Evolutionary conservation across 768 basidiomycete genomes (phyloP), one percentile per base, ranked within the genome.

Genomic region (Mycena galericulata): DNA sequence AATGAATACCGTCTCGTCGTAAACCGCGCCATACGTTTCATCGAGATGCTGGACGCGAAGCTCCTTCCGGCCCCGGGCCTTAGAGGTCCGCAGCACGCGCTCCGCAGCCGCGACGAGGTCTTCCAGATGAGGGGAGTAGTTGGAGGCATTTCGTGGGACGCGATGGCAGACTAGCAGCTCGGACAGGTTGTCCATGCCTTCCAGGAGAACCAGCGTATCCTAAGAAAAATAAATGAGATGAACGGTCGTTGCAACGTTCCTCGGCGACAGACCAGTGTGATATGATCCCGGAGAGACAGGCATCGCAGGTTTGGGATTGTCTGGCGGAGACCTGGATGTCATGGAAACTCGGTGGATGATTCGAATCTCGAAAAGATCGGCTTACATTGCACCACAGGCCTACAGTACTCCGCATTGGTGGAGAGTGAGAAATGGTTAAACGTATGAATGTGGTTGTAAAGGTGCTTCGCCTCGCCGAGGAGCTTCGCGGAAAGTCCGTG

Each of bases 151-250:
- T n/a, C n/a, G n/a, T n/a, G 20, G 20, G n/a, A 20, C 2, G 22
- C 17, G 26, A 30, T 24, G 26, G 8, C 55, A 55, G 27, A 65
- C 50, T 7, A 20, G 24, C 8, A 65, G 18, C 3, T 65, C 63
- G 14, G 54, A 56, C 11, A 65, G 47, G 10, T 32, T 54, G 24
- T 49, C 54, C 63, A 65, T 65, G 24, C 46, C 55, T n/a, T 49
- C 63, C 4, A 65, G 53, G 1, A 49, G 20, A 20, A 12, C 12
- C 18, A 65, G 20, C 4, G 27, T 22, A 11, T 50, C 47, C 55
- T 65, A 34, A 32, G n/a, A 40, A 9, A 46, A 9, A 26, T 9
- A 18, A 15, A 27, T 53, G 4, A 17, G 27, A 49, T 49, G 2
- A 32, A 11, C 8, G 4, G 30, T 4, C 22, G 29, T 17, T 18